phyloP scores from a whole-genome alignment of 768 basidiomycete genomes.

The Lactifluus volemus region DNA sequence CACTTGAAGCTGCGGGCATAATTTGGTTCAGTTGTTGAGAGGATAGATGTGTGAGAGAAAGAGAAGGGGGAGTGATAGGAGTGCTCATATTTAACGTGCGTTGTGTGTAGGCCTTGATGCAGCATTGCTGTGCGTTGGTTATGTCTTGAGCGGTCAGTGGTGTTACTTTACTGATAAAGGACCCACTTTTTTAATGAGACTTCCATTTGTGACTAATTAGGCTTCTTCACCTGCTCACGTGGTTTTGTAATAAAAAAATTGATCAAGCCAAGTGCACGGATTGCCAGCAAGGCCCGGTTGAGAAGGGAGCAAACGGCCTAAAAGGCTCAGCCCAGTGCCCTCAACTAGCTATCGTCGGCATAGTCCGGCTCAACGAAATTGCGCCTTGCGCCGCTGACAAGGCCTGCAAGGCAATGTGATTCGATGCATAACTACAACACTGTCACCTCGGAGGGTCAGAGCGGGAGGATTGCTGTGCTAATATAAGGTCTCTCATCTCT shows the following conservation, averaged over 20 bases:
- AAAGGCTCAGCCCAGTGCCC: not conserved
- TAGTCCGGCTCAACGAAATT: not conserved
- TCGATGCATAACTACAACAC: no score
- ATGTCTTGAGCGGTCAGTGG: no score
- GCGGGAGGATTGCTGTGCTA: not conserved
- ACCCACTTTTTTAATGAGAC: no score
- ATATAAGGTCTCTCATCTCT: no score
- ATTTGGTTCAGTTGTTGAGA: not conserved
- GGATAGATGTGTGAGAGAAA: not conserved
- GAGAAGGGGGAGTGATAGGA: not conserved
- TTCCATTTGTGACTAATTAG: no score
- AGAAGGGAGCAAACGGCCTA: conserved; percentile 5
- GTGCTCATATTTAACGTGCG: no score
- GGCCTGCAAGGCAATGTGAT: no score
- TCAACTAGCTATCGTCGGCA: not conserved
- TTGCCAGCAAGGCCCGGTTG: not conserved
- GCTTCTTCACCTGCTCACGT: not conserved
- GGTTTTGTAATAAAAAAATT: no score
- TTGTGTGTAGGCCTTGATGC: no score
- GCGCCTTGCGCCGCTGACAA: not conserved
- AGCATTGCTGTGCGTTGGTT: no score
- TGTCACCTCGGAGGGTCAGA: not conserved
- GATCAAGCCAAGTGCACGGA: not conserved
- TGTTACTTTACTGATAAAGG: no score
- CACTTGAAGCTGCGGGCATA: conserved; percentile 6